Base-by-base conservation (phyloP, 352 stramenopile genomes). In the Blastocystis sp. region DNA sequence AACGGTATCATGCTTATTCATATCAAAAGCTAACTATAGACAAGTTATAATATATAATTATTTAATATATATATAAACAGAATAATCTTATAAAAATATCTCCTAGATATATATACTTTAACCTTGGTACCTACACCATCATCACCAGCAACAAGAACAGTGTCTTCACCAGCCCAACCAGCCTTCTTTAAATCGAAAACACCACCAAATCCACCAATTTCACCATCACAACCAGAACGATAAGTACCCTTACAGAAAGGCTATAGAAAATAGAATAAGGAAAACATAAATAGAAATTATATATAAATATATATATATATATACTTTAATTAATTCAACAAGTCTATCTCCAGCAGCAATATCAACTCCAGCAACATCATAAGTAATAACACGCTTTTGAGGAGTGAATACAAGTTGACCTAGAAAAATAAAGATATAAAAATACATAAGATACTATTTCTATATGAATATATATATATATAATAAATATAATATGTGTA, bases 91-190 rank as follows among this genome's bases (percentile, higher is more conserved):
- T n/a, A n/a, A n/a, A n/a, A n/a, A n/a, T n/a, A n/a, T n/a, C n/a
- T n/a, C n/a, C n/a, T n/a, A n/a, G 41, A 44, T 27, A 68, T 78
- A 55, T n/a, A n/a, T n/a, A n/a, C n/a, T n/a, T 82, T 83, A 45
- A 98, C 77, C 73, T 98, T 98, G 42, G 90, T 98, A 42, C 90
- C 90, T 30, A 98, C 90, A 65, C 90, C 90, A 77, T 95, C 88
- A 7, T 85, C 94, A 41, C 86, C 92, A 32, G 86, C 85, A 49
- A 98, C 92, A 25, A 98, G 78, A 30, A 95, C 80, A 25, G 88
- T 95, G 68, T 96, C 84, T 30, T 83, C 78, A n/a, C 71, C 69
- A 44, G 86, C 81, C 71, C 93, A 96, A n/a, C 91, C 88, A 27
- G 87, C 87, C 19, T 84, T 80, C 42, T 85, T 75, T 31, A 96